Conservation (phyloP, 176 grass and related monocot species). For the Secale cereale region DNA sequence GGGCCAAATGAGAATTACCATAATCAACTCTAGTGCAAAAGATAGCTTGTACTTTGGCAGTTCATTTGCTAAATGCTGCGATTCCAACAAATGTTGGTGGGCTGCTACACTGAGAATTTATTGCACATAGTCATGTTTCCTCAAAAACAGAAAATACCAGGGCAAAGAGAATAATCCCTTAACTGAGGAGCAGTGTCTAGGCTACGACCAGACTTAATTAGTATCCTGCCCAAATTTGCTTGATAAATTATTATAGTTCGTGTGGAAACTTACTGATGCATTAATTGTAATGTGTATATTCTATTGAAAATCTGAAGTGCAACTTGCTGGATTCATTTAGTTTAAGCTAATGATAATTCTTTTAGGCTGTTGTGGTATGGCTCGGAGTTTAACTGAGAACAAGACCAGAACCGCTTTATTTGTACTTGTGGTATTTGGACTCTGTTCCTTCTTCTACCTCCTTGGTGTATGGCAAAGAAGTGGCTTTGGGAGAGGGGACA, state of each 20-base stretch:
- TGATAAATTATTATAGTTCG: background rate
- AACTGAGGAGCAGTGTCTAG: background rate
- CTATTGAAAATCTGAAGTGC: background rate
- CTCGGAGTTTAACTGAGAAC: conserved; percentile 49
- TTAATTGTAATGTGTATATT: background rate
- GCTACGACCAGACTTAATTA: background rate
- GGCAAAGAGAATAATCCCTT: background rate
- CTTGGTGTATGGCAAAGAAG: conserved; percentile 67
- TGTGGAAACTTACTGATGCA: background rate
- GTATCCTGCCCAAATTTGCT: background rate
- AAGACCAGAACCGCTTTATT: conserved; percentile 50
- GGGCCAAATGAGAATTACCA: background rate
- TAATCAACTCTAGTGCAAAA: background rate
- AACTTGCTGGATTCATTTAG: background rate
- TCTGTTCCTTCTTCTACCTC: conserved; percentile 80
- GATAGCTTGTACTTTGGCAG: background rate
- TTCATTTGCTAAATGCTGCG: background rate
- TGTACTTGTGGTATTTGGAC: conserved; percentile 47
- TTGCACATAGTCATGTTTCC: background rate
- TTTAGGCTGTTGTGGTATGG: conserved; percentile 45
- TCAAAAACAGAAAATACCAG: background rate
- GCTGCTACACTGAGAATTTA: background rate
- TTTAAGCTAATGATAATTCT: conserved; percentile 9
- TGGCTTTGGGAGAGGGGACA: conserved; percentile 69
- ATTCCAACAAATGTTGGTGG: background rate